Evolutionary conservation across 805 yeast genomes (phyloP).

Genomic region (Candida anglica): DNA sequence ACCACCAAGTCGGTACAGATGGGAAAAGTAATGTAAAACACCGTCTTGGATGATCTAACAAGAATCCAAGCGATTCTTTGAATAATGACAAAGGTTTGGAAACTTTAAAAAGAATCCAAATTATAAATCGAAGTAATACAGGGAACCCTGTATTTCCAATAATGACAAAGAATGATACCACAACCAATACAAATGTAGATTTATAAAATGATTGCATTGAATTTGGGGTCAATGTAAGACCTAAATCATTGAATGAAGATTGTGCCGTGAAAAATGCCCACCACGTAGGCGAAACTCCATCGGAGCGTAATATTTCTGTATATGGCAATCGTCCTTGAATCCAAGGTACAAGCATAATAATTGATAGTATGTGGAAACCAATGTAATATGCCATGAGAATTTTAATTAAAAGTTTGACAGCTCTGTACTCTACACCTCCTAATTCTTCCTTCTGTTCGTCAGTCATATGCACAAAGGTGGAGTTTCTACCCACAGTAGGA

Average conservation of each 20-base stretch:
- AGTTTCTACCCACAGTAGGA: constrained; percentile 90
- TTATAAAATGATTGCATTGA: constrained; percentile 68
- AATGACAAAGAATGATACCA: constrained; percentile 67
- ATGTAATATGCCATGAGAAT: constrained; percentile 65
- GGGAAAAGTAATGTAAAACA: constrained; percentile 94
- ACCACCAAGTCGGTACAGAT: constrained; percentile 93
- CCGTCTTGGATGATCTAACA: constrained; percentile 94
- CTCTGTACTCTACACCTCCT: constrained; percentile 96
- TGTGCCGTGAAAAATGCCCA: constrained; percentile 87
- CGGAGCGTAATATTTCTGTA: constrained; percentile 36
- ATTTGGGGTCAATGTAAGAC: constrained; percentile 75
- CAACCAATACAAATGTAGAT: constrained; percentile 61
- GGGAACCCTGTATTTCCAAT: constrained; percentile 97
- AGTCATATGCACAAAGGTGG: constrained; percentile 79
- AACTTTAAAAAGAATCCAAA: constrained; percentile 73
- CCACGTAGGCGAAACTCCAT: constrained; percentile 79
- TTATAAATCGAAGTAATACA: constrained; percentile 67
- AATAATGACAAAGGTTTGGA: constrained; percentile 61
- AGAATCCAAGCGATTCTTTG: constrained; percentile 77
- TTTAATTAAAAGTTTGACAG: constrained; percentile 70
- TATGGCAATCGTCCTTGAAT: constrained; percentile 41
- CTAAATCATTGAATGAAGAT: constrained; percentile 82
- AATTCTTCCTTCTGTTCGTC: constrained; percentile 87
- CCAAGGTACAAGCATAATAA: constrained; percentile 61
- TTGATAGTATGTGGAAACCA: constrained; percentile 64